Evolutionary conservation across 345 rosid species (phyloP), one percentile per base, ranked within the genome.

Genomic region (Eucalyptus marginata): DNA sequence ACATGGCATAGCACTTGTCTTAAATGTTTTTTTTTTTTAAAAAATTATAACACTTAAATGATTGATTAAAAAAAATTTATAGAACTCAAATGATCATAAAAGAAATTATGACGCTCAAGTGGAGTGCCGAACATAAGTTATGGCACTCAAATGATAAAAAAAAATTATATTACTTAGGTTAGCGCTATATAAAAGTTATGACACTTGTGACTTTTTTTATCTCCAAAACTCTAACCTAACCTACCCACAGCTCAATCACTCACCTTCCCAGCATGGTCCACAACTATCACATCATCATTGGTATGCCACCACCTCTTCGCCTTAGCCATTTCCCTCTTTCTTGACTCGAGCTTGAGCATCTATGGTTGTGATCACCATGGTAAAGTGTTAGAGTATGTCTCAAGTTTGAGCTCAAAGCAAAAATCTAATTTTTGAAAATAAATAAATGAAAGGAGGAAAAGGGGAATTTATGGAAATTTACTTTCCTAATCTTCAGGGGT

Each of bases 131-230:
- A 22, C 12, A 56, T 56, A 56, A 20, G 62, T 56, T 56, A 56
- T 22, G 0, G 0, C 5, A 56, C 2, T 56, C 5, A 2, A 56
- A 24, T 56, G 62, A 22, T 56, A 54, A 56, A 22, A 18, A 22
- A 18, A 52, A 56, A 1, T 1, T 18, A 7, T 18, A 9, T 17
- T 52, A 52, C 4, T 3, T 1, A 7, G 0, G 0, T 52, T 2
- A 52, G 4, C 10, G 1, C 0, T 4, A 4, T 52, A 52, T 2
- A 56, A 56, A 56, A 56, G 1, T 56, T 56, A 9, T 9, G 0
- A 4, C 0, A 4, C n/a, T n/a, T 18, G 56, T 52, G 24, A 52
- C 24, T 52, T 52, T 7, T 17, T 18, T 52, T 52, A 2, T 4
- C 4, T 1, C 56, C 2, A 52, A 52, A 52, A 52, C 10, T 52